These are phyloP conservation scores for Tagetes patula DNA, from an alignment of 129 eudicot species.

Conservation along the genomic window DNA sequence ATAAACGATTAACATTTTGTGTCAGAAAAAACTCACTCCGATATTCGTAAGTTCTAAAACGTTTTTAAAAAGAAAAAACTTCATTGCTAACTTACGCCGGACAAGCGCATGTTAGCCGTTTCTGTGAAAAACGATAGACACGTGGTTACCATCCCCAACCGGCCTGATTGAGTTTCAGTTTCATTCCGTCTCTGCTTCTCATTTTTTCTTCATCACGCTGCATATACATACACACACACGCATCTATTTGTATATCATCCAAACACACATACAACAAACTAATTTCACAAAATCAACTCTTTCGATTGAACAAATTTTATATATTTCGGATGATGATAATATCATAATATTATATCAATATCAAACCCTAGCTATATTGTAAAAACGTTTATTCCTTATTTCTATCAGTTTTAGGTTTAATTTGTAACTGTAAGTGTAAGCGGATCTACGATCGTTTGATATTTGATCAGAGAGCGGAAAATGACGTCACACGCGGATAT, in stretches of 20 bases:
- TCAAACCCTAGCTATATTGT: slow-evolving; percentile 37
- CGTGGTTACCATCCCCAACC: slow-evolving; percentile 29
- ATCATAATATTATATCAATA: slow-evolving; percentile 7
- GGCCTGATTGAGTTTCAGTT: slow-evolving; percentile 34
- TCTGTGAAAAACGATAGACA: slow-evolving; percentile 14
- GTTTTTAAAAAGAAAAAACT: too few relatives aligned
- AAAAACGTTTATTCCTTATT: slow-evolving; percentile 23
- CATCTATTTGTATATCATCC: neutral
- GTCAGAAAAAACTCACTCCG: too few relatives aligned
- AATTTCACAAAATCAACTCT: slow-evolving; percentile 17
- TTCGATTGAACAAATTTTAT: slow-evolving; percentile 34
- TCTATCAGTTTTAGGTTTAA: neutral
- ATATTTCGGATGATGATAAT: slow-evolving; percentile 8
- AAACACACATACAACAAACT: slow-evolving; percentile 7
- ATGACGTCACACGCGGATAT: slow-evolving; percentile 79
- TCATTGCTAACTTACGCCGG: slow-evolving; percentile 1
- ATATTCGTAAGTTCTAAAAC: too few relatives aligned
- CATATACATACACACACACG: slow-evolving; percentile 14
- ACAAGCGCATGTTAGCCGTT: slow-evolving; percentile 6
- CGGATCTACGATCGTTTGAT: slow-evolving; percentile 31
- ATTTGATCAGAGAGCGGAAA: slow-evolving; percentile 11
- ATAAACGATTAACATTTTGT: too few relatives aligned
- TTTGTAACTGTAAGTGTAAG: neutral
- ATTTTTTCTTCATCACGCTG: slow-evolving; percentile 31
- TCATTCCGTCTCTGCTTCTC: slow-evolving; percentile 18